Evolutionary conservation across 169 alveolate genomes (phyloP).

Genomic region (Cyclospora cayetanensis): DNA sequence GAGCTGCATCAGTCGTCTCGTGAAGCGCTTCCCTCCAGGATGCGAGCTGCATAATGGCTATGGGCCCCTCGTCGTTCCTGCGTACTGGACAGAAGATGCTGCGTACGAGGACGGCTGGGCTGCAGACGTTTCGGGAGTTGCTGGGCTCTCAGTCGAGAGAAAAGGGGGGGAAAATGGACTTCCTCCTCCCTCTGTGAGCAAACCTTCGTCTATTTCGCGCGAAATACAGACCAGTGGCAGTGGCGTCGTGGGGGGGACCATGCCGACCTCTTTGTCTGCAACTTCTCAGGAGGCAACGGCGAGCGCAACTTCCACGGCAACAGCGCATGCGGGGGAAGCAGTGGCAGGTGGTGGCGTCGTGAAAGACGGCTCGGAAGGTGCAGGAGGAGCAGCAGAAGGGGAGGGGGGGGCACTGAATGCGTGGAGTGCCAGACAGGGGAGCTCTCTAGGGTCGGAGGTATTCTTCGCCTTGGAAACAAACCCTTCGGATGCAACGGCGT

Average conservation of each 20-base stretch:
- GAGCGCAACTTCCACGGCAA: too few relatives aligned
- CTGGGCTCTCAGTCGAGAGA: neutral
- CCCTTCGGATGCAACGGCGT: neutral
- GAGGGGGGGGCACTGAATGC: neutral
- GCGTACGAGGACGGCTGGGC: neutral
- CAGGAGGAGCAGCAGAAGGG: neutral
- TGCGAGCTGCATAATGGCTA: conserved; percentile 64
- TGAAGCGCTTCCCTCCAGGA: conserved; percentile 14
- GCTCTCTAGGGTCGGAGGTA: neutral
- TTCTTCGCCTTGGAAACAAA: neutral
- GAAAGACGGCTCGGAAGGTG: neutral
- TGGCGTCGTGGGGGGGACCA: too few relatives aligned
- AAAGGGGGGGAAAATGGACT: neutral
- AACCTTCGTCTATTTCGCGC: too few relatives aligned
- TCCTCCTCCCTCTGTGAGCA: too few relatives aligned
- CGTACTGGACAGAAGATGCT: neutral
- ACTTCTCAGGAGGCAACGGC: too few relatives aligned
- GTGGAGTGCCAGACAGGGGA: neutral
- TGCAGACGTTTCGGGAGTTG: neutral
- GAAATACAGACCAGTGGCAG: too few relatives aligned
- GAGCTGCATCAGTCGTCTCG: conserved; percentile 12
- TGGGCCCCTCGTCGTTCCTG: conserved; percentile 33
- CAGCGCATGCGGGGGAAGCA: too few relatives aligned
- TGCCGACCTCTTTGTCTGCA: too few relatives aligned
- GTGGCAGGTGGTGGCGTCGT: neutral